These are phyloP conservation scores for Corymbia citriodora DNA, from an alignment of 441 rosid genomes.

Conservation along the genomic window DNA sequence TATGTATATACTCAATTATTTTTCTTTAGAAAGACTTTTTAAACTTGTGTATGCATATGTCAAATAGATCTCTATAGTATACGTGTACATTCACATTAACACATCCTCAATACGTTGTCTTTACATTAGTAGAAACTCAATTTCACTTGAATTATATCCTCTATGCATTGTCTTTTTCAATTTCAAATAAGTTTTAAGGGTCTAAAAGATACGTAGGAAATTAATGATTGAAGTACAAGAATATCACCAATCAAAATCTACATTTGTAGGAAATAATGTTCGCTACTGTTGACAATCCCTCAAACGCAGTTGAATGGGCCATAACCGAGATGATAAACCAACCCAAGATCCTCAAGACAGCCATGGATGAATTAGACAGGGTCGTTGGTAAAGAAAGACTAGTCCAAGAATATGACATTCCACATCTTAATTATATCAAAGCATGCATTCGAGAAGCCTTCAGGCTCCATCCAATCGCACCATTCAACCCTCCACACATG, in stretches of 20 bases:
- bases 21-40: not conserved
- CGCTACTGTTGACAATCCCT: slow-evolving; percentile 36
- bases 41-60: not conserved
- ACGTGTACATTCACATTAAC: too few species aligned
- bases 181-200: not conserved
- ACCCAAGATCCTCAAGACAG: slow-evolving; percentile 31
- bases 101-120: not conserved
- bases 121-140: not conserved
- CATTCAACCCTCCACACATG: slow-evolving; percentile 36
- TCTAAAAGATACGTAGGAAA: not conserved
- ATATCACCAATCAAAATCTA: not conserved
- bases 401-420: slow-evolving; percentile 33
- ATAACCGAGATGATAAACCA: slow-evolving; percentile 41
- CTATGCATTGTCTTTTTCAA: not conserved
- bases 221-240: not conserved
- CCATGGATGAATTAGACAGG: slow-evolving; percentile 28
- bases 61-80: not conserved
- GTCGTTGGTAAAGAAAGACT: slow-evolving; percentile 39
- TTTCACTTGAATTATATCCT: not conserved
- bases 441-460: slow-evolving; percentile 39
- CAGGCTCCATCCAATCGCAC: slow-evolving; percentile 36
- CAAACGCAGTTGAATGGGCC: slow-evolving; percentile 35
- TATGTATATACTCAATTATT: not conserved
- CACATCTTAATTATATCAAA: slow-evolving; percentile 29
- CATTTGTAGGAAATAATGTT: slow-evolving; percentile 29